Base-by-base conservation (phyloP, 2,329 filamentous ascomycete genomes). In the Tolypocladium cylindrosporum region DNA sequence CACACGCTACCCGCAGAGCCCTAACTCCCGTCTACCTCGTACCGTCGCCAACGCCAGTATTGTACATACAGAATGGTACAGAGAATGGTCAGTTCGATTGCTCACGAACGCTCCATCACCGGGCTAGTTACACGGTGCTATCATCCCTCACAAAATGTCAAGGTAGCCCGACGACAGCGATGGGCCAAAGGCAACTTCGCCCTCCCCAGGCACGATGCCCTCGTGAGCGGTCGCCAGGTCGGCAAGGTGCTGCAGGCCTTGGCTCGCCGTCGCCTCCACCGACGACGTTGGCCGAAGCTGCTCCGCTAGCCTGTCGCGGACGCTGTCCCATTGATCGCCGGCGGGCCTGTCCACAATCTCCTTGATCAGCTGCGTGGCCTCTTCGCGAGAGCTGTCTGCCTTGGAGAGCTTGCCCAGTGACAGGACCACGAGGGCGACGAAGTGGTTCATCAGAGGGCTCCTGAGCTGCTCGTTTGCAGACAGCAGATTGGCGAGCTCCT, bases 361-460 rank as follows among this genome's bases (percentile, higher is more conserved):
- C 60, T 77, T 79, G 31, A 87, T 75, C 9, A 83, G 74, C 58
- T 75, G 73, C 16, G 75, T 75, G 0, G 85, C 85, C 62, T 86
- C 83, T 6, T 83, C 80, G 51, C 77, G 78, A 3, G 80, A 83
- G 60, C 74, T 75, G 10, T 83, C 79, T 10, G 80, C 71, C 63
- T 80, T 82, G 39, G 73, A 72, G 40, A 90, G 75, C 62, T 86
- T 82, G 54, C 83, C 71, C 4, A 91, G 73, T n/a, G 81, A 80
- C 65, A 88, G 74, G 13, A 81, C 75, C 1, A 80, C 77, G 11
- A 90, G 75, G 14, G 78, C 79, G 57, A 80, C 79, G 62, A 87
- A 87, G 66, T 90, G 85, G 66, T 89, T 84, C 57, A 84, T 84
- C 51, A 90, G 72, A 0, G 87, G 87, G 56, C 79, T 86, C 52